phyloP scores from a whole-genome alignment of 2,329 filamentous ascomycete species.

The Teratosphaeria pseudoeucalypti region DNA sequence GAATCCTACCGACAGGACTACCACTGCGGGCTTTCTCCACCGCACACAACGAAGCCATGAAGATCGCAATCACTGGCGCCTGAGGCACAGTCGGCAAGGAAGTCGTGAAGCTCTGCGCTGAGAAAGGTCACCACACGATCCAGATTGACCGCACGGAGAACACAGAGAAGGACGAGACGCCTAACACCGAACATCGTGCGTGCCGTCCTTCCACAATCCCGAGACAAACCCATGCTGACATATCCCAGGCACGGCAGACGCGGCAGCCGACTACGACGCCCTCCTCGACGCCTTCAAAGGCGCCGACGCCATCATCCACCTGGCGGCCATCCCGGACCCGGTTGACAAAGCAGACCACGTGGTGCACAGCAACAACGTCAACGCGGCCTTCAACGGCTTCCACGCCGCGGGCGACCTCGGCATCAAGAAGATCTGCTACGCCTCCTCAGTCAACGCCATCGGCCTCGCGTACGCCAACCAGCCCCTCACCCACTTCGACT shows the following conservation, averaged over 20 bases:
- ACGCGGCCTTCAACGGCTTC: conserved; percentile 31
- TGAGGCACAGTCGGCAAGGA: conserved; percentile 25
- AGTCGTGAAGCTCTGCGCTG: conserved; percentile 23
- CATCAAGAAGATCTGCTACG: conserved; percentile 28
- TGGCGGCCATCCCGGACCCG: conserved; percentile 29
- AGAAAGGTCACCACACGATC: conserved; percentile 25
- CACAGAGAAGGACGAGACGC: background rate
- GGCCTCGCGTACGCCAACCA: conserved; percentile 29
- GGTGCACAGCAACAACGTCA: conserved; percentile 31
- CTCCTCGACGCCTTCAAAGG: conserved; percentile 24
- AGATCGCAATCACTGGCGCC: conserved; percentile 31
- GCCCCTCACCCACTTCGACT: conserved; percentile 24
- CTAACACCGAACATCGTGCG: conserved; percentile 26
- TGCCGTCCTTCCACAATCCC: conserved; percentile 19
- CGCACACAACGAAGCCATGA: background rate
- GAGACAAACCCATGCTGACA: background rate
- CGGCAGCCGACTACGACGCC: conserved; percentile 17
- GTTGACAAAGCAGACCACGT: conserved; percentile 22
- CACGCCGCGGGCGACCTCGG: conserved; percentile 27
- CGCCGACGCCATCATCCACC: conserved; percentile 30
- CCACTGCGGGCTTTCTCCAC: background rate
- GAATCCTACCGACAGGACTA: background rate
- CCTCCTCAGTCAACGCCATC: conserved; percentile 30
- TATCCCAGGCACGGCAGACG: conserved; percentile 7
- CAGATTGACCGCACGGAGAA: conserved; percentile 25